phyloP scores from a whole-genome alignment of 495 filamentous ascomycete species.

The Saxispiralis lemnorum region DNA sequence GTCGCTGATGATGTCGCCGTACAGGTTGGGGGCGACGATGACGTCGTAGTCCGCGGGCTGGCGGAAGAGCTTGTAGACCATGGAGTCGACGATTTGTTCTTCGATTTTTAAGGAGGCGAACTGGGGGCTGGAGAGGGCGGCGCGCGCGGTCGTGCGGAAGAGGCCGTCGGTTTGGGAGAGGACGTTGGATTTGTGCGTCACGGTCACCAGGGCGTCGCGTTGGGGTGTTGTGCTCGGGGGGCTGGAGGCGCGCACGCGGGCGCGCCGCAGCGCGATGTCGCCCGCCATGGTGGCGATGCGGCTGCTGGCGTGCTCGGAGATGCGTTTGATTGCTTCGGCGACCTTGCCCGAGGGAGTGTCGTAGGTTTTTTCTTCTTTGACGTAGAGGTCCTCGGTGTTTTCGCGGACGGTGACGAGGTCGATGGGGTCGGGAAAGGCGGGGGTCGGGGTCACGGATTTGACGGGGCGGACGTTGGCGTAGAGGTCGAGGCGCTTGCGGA shows the following conservation, averaged over 20 bases:
- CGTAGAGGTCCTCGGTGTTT: slow-evolving; percentile 97
- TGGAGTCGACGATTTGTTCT: slow-evolving; percentile 96
- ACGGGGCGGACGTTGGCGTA: slow-evolving; percentile 97
- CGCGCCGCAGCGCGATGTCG: slow-evolving; percentile 76
- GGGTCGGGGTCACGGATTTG: slow-evolving; percentile 51
- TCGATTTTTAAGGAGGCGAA: slow-evolving; percentile 53
- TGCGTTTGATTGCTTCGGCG: slow-evolving; percentile 94
- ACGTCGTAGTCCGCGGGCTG: slow-evolving; percentile 90
- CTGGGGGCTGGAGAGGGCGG: slow-evolving; percentile 41
- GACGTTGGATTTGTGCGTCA: slow-evolving; percentile 98
- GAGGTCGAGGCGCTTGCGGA: slow-evolving; percentile 84
- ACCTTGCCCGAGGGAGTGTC: slow-evolving; percentile 57
- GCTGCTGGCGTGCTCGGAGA: slow-evolving; percentile 61
- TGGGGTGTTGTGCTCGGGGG: slow-evolving; percentile 2
- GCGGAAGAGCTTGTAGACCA: slow-evolving; percentile 99
- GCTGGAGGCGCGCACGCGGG: slow-evolving; percentile 46
- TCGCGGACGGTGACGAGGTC: slow-evolving; percentile 97
- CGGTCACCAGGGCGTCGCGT: slow-evolving; percentile 48
- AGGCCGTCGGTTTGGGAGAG: slow-evolving; percentile 91
- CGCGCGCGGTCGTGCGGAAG: slow-evolving; percentile 64
- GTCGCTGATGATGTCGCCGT: slow-evolving; percentile 92
- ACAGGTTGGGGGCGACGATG: slow-evolving; percentile 93
- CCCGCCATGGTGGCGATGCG: slow-evolving; percentile 86
- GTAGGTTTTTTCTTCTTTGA: slow-evolving; percentile 83
- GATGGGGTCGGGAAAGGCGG: slow-evolving; percentile 30